Conservation (phyloP, 495 filamentous ascomycete species). For the Aspergillus saccharolyticus region DNA sequence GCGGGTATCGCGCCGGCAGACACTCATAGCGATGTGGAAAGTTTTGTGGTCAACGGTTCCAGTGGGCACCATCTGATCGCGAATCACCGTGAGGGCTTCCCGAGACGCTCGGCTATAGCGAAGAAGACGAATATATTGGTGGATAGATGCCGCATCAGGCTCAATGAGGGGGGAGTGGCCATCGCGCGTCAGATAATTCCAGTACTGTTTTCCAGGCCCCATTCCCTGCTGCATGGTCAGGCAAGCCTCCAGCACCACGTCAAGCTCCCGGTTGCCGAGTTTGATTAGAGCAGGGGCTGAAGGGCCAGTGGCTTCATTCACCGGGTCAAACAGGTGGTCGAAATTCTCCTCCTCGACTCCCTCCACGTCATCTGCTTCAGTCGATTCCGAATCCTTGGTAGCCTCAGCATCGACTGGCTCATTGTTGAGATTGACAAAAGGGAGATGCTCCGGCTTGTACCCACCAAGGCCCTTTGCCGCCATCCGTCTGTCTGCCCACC, state of each 20-base stretch:
- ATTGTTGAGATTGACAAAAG: conserved; percentile 30
- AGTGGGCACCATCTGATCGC: conserved; percentile 36
- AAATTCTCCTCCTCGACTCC: conserved; percentile 28
- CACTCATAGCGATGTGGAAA: conserved; percentile 65
- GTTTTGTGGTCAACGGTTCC: conserved; percentile 41
- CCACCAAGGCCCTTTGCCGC: not conserved
- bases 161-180: conserved; percentile 41
- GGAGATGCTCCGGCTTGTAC: conserved; percentile 22
- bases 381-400: conserved; percentile 4
- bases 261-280: conserved; percentile 64
- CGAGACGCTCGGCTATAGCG: conserved; percentile 55
- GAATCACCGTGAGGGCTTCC: conserved; percentile 49
- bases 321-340: conserved; percentile 33
- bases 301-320: conserved; percentile 12
- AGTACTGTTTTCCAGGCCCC: conserved; percentile 56
- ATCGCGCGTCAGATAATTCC: conserved; percentile 59
- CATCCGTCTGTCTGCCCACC: not conserved
- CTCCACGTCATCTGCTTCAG: conserved; percentile 13
- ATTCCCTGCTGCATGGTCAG: conserved; percentile 26
- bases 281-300: not conserved
- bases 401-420: conserved; percentile 7
- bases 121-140: conserved; percentile 63
- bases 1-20: conserved; percentile 63
- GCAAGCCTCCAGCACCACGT: conserved; percentile 61
- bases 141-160: conserved; percentile 66